Evolutionary conservation across 768 basidiomycete genomes (phyloP).

Genomic region (Boletus sensibilis): DNA sequence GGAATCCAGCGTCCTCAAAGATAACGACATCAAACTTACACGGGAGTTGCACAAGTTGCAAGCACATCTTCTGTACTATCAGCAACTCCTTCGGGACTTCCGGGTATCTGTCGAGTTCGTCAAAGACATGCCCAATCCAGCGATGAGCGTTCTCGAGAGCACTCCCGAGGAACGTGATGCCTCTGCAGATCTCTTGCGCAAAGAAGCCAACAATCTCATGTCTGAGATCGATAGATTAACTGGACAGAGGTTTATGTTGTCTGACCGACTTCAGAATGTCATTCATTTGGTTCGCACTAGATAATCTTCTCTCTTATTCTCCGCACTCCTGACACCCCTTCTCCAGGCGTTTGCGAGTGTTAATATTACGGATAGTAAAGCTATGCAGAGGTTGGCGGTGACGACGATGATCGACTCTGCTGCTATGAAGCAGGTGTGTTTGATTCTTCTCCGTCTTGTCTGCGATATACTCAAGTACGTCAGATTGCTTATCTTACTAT

Average conservation of each 20-base stretch:
- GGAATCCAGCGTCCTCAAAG: constrained; percentile 46
- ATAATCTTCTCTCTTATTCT: neutral
- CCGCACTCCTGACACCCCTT: neutral
- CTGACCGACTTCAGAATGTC: constrained; percentile 35
- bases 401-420: constrained; percentile 43
- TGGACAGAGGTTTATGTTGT: constrained; percentile 30
- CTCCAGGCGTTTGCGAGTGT: constrained; percentile 57
- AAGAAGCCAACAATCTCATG: constrained; percentile 48
- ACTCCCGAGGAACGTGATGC: constrained; percentile 1
- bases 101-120: constrained; percentile 49
- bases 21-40: constrained; percentile 45
- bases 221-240: constrained; percentile 51
- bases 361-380: constrained; percentile 51
- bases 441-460: neutral
- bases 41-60: constrained; percentile 56
- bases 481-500: constrained; percentile 52
- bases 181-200: constrained; percentile 40
- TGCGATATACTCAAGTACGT: constrained; percentile 17
- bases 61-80: constrained; percentile 58
- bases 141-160: constrained; percentile 33
- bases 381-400: constrained; percentile 50
- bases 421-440: constrained; percentile 36
- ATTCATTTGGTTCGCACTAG: constrained; percentile 31
- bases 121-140: constrained; percentile 46
- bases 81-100: constrained; percentile 54